Evolutionary conservation across 768 basidiomycete genomes (phyloP).

Genomic region (Kwoniella dejecticola): DNA sequence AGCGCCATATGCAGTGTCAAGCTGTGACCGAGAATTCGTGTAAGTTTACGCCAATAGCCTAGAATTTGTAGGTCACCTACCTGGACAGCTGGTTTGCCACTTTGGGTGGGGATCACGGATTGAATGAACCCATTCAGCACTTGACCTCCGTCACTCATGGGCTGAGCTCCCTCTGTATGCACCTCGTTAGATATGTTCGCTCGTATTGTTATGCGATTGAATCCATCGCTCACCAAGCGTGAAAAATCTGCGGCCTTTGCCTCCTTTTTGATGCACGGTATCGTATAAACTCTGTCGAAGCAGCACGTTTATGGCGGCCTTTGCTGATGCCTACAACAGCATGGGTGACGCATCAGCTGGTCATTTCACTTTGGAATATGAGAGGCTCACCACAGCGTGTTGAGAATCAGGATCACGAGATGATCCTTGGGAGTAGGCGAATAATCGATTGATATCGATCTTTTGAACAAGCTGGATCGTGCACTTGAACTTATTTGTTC

Average conservation of each 20-base stretch:
- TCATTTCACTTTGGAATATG: neutral
- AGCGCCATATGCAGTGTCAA: conserved; percentile 55
- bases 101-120: conserved; percentile 39
- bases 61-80: conserved; percentile 4
- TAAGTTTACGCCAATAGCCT: neutral
- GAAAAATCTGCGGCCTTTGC: conserved; percentile 52
- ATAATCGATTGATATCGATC: conserved; percentile 46
- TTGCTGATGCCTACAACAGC: conserved; percentile 2
- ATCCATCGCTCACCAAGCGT: conserved; percentile 27
- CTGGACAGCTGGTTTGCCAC: conserved; percentile 37
- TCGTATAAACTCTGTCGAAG: conserved; percentile 37
- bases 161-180: conserved; percentile 28
- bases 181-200: too few relatives aligned
- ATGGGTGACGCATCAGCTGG: too few relatives aligned
- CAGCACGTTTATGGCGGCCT: conserved; percentile 13
- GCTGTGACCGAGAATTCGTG: conserved; percentile 20
- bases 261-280: conserved; percentile 44
- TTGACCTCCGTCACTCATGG: conserved; percentile 43
- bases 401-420: conserved; percentile 32
- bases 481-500: conserved; percentile 42
- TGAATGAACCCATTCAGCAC: conserved; percentile 54
- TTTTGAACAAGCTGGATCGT: conserved; percentile 38
- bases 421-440: conserved; percentile 41
- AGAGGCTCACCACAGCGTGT: conserved; percentile 26
- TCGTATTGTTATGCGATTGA: too few relatives aligned